A percentile compares a stretch with the other conserved stretches of the same genome.
These are phyloP conservation scores for Candolleomyces aberdarensis DNA, from an alignment of 768 basidiomycete species.

Conservation along the genomic window DNA sequence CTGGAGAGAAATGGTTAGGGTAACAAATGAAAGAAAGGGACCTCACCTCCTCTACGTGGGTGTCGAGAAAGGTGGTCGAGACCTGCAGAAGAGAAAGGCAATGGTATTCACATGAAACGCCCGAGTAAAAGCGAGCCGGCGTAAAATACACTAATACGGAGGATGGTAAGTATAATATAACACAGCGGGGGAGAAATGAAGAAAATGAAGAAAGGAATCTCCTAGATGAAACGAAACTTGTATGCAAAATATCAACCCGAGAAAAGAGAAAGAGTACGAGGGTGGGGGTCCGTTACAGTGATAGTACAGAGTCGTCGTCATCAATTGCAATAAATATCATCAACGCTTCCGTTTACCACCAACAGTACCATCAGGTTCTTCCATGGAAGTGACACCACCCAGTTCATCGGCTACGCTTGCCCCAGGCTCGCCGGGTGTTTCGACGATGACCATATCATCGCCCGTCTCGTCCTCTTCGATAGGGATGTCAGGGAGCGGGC, in stretches of 20 bases:
- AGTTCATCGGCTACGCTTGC: conserved; percentile 7
- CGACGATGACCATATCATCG: conserved; percentile 11
- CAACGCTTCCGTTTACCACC: conserved; percentile 35
- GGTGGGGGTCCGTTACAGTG: background rate
- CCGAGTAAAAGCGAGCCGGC: no score
- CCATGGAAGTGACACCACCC: conserved; percentile 10
- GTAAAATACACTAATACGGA: background rate
- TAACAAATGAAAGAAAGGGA: no score
- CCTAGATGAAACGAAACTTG: background rate
- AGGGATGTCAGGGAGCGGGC: conserved; percentile 7
- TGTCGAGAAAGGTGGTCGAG: no score
- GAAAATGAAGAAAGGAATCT: background rate
- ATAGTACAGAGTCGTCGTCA: background rate
- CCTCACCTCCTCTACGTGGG: no score
- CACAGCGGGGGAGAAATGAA: background rate
- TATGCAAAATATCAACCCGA: background rate
- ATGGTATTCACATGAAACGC: no score
- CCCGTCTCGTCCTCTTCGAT: conserved; percentile 15
- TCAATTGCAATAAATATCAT: background rate
- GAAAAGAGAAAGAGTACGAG: background rate
- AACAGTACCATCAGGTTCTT: conserved; percentile 29
- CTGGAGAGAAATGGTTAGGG: no score
- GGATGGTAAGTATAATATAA: conserved; percentile 3
- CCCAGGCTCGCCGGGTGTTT: background rate
- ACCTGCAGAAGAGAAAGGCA: no score